Conservation (phyloP, 2,329 filamentous ascomycete genomes). For the Neofusicoccum umdonicola region DNA sequence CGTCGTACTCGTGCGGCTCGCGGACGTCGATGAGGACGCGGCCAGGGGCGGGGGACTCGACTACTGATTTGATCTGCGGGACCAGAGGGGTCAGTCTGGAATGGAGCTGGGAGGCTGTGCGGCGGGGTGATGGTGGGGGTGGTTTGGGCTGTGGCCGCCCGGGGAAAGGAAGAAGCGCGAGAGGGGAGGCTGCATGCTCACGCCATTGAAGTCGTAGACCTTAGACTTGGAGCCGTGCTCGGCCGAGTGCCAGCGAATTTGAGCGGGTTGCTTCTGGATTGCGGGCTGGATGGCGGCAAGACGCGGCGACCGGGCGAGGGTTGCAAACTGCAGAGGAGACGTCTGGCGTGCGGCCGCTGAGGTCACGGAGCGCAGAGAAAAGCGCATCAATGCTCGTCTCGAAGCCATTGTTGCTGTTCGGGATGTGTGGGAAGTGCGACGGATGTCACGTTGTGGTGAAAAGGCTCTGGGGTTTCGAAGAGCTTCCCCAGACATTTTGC, state of each 20-base stretch:
- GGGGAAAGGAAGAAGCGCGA: background rate
- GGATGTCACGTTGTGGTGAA: background rate
- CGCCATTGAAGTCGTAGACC: slow-evolving; percentile 13
- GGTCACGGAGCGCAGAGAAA: slow-evolving; percentile 1
- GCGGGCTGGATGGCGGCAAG: background rate
- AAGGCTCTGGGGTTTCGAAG: background rate
- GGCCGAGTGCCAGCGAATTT: slow-evolving; percentile 5
- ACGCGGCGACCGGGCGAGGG: background rate
- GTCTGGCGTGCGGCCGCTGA: background rate
- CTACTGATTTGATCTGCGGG: background rate
- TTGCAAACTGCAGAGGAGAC: background rate
- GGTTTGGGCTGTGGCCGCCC: background rate
- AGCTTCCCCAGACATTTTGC: slow-evolving; percentile 15
- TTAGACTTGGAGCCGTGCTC: slow-evolving; percentile 11
- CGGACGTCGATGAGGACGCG: slow-evolving; percentile 57
- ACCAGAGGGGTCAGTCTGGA: background rate
- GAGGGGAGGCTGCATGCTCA: background rate
- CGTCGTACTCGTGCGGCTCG: slow-evolving; percentile 65
- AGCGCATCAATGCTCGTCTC: background rate
- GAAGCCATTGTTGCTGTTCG: background rate
- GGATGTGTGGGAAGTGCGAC: background rate
- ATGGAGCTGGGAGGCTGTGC: background rate
- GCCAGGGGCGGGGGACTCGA: background rate
- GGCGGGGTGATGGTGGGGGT: background rate
- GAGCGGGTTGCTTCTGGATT: background rate